Evolutionary conservation across 129 eudicot genomes (phyloP), one percentile per base, ranked within the genome.

Genomic region (Ambrosia trifida): DNA sequence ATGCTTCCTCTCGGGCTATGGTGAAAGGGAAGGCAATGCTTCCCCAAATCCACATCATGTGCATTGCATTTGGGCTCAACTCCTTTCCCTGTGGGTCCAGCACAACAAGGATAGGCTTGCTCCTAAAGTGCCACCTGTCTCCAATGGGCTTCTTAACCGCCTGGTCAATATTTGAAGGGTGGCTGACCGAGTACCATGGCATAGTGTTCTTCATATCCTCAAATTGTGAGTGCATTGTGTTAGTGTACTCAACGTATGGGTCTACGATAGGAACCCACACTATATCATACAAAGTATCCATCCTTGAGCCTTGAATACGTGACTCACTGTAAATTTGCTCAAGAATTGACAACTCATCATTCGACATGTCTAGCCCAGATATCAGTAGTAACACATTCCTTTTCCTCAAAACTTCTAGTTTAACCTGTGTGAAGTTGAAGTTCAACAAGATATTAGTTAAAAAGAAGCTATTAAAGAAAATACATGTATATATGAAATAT

Each of bases 151-250:
- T n/a, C n/a, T n/a, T n/a, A n/a, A n/a, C n/a, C n/a, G n/a, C n/a
- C n/a, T n/a, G n/a, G n/a, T n/a, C n/a, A n/a, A n/a, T n/a, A n/a
- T n/a, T n/a, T n/a, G n/a, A n/a, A n/a, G n/a, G n/a, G n/a, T n/a
- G n/a, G n/a, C n/a, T n/a, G n/a, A n/a, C n/a, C n/a, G 83, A 80
- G 85, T 80, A 86, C 91, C 88, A 86, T 19, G 85, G 83, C 91
- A 86, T 86, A 11, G 30, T 60, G 30, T 57, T 73, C 51, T 32
- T 65, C 49, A 83, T 63, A n/a, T 75, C 82, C 64, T 86, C 88
- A 14, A 83, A 70, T 13, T 70, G 76, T 50, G 69, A 76, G 63
- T 78, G 35, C 82, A 82, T 74, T 6, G 76, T 47, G 0, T 78
- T 80, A 4, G 80, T 83, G 84, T 84, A 86, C 30, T 58, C 75